Evolutionary conservation across 78 protist genomes (phyloP), one percentile per base, ranked within the genome.

Genomic region (Dictyostelium capitatum): DNA sequence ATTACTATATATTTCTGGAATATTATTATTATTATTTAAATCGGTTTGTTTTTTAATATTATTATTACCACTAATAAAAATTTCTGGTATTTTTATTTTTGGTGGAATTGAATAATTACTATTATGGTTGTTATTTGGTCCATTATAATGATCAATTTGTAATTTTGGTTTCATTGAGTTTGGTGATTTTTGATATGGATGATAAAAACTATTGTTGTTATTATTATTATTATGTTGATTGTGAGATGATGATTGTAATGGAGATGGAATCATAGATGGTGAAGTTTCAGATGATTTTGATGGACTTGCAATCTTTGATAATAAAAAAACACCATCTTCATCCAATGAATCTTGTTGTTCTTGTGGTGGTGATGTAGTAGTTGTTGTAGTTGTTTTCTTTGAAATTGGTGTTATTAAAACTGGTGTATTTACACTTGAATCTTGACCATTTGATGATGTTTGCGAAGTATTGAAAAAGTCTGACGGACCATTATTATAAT

Each of bases 291-390:
- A 65, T 25, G 37, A 53, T 48, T 51, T 65, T 23, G 77, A 12
- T 81, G 89, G 79, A 4, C 59, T 50, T 0, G 89, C 77, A 48
- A 81, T 65, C 59, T 62, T 81, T n/a, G 89, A 81, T 19, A 81
- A 46, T 57, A 81, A 62, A 37, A 81, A n/a, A 15, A 81, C 89
- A 41, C 89, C 89, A 81, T 81, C 70, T 50, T 79, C 83, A 17
- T 81, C 89, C 25, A 64, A 59, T 48, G 28, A 73, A 23, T 81
- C 69, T 23, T 59, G n/a, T 23, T 59, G n/a, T 23, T 59, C 25
- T 23, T 59, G n/a, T 59, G 69, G 7, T 59, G 32, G n/a, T 8
- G 69, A 8, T n/a, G 23, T 48, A 4, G 80, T n/a, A 17, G 46
- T 15, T 8, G 25, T 19, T 9, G 46, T 37, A 19, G 46, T 3